Percentiles rank a stretch among this genome's conserved stretches.
Conservation (phyloP, 2,329 filamentous ascomycete genomes). For the Purpureocillium takamizusanense region DNA sequence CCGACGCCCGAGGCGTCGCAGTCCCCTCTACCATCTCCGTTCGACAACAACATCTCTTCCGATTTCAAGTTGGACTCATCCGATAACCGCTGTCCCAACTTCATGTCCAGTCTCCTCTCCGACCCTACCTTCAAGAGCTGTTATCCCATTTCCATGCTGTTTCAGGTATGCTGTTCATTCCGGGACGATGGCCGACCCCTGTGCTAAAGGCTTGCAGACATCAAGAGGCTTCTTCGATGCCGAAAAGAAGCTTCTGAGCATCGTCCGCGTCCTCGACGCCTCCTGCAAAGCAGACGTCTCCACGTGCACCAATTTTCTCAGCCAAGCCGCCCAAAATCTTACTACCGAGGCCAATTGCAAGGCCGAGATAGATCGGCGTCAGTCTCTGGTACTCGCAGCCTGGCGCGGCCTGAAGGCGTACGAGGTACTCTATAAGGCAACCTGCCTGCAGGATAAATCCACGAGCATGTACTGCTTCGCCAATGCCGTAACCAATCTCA, state of each 20-base stretch:
- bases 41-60: conserved; percentile 54
- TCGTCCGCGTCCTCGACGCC: conserved; percentile 70
- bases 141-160: conserved; percentile 74
- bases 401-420: conserved; percentile 72
- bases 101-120: conserved; percentile 59
- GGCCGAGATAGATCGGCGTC: conserved; percentile 56
- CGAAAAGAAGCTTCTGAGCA: conserved; percentile 58
- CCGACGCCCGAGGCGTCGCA: background rate
- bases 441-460: conserved; percentile 62
- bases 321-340: conserved; percentile 55
- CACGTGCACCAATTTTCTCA: conserved; percentile 58
- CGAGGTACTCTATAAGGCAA: conserved; percentile 66
- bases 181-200: background rate
- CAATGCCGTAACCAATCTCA: conserved; percentile 69
- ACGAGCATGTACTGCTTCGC: conserved; percentile 72
- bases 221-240: conserved; percentile 79
- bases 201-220: conserved; percentile 40
- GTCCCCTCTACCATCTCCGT: conserved; percentile 49
- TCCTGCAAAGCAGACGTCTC: conserved; percentile 62
- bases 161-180: conserved; percentile 49
- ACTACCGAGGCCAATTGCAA: conserved; percentile 57
- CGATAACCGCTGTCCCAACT: conserved; percentile 48
- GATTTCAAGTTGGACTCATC: conserved; percentile 49
- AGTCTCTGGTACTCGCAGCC: conserved; percentile 63
- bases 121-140: conserved; percentile 63